Conservation (phyloP, 2,329 filamentous ascomycete genomes). For the Aspergillus sp. region DNA sequence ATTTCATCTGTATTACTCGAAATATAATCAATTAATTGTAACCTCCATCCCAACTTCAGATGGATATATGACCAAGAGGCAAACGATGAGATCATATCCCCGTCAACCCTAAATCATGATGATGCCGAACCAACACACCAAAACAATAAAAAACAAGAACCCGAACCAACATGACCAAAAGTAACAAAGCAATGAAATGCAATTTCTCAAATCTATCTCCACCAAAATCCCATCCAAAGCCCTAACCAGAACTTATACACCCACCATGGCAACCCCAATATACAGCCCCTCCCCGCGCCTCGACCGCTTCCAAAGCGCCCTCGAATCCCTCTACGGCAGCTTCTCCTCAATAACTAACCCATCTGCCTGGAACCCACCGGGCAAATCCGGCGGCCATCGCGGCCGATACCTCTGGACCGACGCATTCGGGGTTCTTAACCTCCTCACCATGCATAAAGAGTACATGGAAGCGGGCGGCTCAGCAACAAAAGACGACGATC, state of each 20-base stretch:
- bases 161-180: no score
- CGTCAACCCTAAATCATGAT: constrained; percentile 21
- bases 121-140: constrained; percentile 19
- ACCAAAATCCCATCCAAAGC: not conserved
- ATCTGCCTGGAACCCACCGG: constrained; percentile 45
- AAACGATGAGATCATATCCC: constrained; percentile 15
- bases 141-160: not conserved
- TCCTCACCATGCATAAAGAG: constrained; percentile 50
- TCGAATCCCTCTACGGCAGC: constrained; percentile 38
- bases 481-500: constrained; percentile 17
- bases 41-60: no score
- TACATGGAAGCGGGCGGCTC: constrained; percentile 10
- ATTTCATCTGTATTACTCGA: no score
- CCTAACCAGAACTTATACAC: not conserved
- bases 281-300: constrained; percentile 19
- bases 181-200: no score
- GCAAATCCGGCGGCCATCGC: constrained; percentile 49
- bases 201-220: not conserved
- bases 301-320: constrained; percentile 29
- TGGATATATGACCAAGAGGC: not conserved
- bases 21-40: no score
- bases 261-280: not conserved
- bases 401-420: constrained; percentile 60
- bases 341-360: constrained; percentile 27
- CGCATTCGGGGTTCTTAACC: constrained; percentile 56